phyloP scores from a whole-genome alignment of 176 grass and related monocot species.

The Sorghum bicolor region DNA sequence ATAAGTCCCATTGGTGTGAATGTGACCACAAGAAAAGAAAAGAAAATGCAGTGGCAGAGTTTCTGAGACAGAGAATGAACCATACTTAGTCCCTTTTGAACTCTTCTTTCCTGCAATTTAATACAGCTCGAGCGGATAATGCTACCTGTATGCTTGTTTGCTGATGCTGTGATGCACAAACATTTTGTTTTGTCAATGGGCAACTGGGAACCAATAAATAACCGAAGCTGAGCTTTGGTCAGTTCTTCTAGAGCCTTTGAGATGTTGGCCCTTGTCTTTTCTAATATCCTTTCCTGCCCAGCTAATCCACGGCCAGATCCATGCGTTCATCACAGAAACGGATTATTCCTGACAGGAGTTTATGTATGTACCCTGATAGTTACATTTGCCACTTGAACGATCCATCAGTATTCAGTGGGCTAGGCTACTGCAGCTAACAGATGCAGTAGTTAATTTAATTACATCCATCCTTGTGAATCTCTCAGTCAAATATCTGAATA shows the following conservation, averaged over 20 bases:
- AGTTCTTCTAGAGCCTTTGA: background rate
- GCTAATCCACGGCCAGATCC: conserved; percentile 5
- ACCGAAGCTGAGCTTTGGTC: background rate
- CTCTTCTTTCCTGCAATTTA: background rate
- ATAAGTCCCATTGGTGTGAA: background rate
- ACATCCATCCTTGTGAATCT: background rate
- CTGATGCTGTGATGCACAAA: background rate
- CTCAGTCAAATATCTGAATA: background rate
- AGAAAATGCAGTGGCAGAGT: background rate
- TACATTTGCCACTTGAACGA: background rate
- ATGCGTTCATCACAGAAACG: background rate
- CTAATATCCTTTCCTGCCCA: background rate
- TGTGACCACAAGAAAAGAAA: background rate
- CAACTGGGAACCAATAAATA: background rate
- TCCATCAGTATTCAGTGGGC: background rate
- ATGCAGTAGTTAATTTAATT: background rate
- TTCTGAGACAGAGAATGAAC: background rate
- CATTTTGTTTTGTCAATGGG: too few species aligned
- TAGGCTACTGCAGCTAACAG: background rate
- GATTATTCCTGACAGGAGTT: background rate
- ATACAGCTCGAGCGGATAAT: background rate
- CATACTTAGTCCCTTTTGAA: background rate
- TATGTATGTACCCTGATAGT: background rate
- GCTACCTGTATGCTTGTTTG: background rate
- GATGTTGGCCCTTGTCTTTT: background rate